phyloP scores from a whole-genome alignment of 805 yeast species.

The Ogataea salicorniae region DNA sequence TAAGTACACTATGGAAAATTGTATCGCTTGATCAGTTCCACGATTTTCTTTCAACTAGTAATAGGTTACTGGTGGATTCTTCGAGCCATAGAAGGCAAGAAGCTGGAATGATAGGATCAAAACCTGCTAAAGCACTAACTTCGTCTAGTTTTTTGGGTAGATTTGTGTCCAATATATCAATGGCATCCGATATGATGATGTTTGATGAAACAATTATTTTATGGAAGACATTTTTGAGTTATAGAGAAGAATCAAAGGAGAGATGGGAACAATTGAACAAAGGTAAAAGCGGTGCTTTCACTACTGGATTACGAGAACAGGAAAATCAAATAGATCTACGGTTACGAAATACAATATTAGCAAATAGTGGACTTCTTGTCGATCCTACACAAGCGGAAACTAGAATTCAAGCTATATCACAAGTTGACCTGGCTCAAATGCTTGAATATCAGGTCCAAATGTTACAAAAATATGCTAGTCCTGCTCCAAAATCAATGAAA shows the following conservation, averaged over 20 bases:
- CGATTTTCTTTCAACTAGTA: conserved; percentile 30
- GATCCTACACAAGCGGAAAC: neutral
- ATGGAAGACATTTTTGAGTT: conserved; percentile 37
- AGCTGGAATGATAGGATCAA: conserved; percentile 20
- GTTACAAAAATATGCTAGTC: conserved; percentile 47
- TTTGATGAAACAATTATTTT: conserved; percentile 42
- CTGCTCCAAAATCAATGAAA: conserved; percentile 41
- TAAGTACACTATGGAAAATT: conserved; percentile 42
- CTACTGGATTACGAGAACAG: conserved; percentile 1
- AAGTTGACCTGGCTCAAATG: conserved; percentile 44
- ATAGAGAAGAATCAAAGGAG: conserved; percentile 27
- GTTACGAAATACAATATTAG: conserved; percentile 9
- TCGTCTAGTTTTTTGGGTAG: conserved; percentile 40
- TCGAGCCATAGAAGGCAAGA: neutral
- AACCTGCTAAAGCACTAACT: conserved; percentile 26
- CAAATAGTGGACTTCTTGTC: conserved; percentile 5
- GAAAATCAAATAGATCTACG: conserved; percentile 9
- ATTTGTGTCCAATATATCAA: conserved; percentile 37
- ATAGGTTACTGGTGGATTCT: conserved; percentile 31
- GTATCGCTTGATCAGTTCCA: conserved; percentile 45
- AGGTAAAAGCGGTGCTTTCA: neutral
- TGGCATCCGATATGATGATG: conserved; percentile 38
- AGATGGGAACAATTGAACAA: conserved; percentile 10
- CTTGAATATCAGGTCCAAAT: conserved; percentile 49
- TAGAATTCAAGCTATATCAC: conserved; percentile 38